phyloP scores from a whole-genome alignment of 2,329 filamentous ascomycete species.

The Sordariomycetes sp. region DNA sequence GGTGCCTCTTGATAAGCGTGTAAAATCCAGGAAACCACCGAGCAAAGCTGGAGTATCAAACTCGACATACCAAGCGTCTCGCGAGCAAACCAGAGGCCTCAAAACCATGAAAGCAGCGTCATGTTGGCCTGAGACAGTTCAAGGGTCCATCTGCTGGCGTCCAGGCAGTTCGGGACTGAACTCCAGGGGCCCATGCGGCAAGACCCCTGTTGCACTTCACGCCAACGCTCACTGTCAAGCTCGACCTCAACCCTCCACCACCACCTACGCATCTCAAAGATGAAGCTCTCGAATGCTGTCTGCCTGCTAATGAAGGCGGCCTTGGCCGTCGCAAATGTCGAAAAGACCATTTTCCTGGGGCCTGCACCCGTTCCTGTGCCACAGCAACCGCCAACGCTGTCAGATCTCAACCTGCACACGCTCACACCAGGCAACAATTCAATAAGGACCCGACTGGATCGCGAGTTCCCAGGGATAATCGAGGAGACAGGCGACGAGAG shows the following conservation, averaged over 20 bases:
- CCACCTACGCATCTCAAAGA: not conserved
- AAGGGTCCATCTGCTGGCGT: too few relatives aligned
- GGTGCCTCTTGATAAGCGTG: too few relatives aligned
- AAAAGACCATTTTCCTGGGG: constrained; percentile 82
- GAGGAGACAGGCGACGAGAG: constrained; percentile 23
- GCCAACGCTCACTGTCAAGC: too few relatives aligned
- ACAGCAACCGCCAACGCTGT: constrained; percentile 18
- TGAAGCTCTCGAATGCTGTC: constrained; percentile 1
- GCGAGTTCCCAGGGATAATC: constrained; percentile 61
- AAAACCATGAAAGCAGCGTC: too few relatives aligned
- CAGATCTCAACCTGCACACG: constrained; percentile 53
- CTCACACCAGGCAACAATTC: constrained; percentile 47
- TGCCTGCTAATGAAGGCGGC: constrained; percentile 4
- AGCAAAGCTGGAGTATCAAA: too few relatives aligned
- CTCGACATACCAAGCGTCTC: too few relatives aligned
- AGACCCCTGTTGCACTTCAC: too few relatives aligned
- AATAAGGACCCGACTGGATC: constrained; percentile 55
- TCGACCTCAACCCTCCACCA: not conserved
- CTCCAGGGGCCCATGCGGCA: too few relatives aligned
- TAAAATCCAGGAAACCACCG: too few relatives aligned
- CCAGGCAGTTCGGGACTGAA: too few relatives aligned
- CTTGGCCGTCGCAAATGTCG: constrained; percentile 58
- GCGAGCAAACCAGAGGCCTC: too few relatives aligned
- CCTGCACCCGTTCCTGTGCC: constrained; percentile 51
- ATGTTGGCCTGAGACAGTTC: too few relatives aligned